Percentiles rank a stretch among this genome's conserved stretches.
Evolutionary conservation across 352 stramenopile species (phyloP).

Genomic region (Phytophthora nicotianae): DNA sequence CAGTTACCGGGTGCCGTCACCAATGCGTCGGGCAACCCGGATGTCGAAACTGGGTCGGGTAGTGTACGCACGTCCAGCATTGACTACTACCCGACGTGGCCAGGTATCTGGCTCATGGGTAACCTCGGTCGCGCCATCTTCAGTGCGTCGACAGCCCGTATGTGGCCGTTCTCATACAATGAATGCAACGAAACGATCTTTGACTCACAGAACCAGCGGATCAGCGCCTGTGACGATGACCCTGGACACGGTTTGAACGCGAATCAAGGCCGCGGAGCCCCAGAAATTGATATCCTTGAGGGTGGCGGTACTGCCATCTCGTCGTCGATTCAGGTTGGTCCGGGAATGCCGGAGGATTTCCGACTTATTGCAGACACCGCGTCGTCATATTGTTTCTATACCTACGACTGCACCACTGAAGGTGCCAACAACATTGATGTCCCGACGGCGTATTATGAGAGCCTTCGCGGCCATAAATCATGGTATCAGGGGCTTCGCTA

Average conservation of each 20-base stretch:
- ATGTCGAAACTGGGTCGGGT: constrained; percentile 4
- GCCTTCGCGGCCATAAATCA: too few species aligned
- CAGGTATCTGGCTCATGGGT: constrained; percentile 95
- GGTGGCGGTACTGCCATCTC: constrained; percentile 82
- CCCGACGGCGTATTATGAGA: constrained; percentile 51
- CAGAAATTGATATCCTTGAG: constrained; percentile 97
- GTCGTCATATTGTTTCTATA: constrained; percentile 50
- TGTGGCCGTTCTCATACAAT: constrained; percentile 97
- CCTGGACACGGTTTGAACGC: constrained; percentile 92
- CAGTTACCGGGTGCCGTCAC: constrained; percentile 86
- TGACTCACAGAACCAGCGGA: constrained; percentile 70
- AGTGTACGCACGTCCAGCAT: constrained; percentile 24
- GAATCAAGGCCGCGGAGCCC: constrained; percentile 89
- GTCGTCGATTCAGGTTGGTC: constrained; percentile 89
- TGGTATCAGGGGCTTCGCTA: constrained; percentile 80
- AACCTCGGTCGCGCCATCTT: constrained; percentile 97
- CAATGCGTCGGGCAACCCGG: constrained; percentile 19
- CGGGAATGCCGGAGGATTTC: constrained; percentile 66
- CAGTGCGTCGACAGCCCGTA: constrained; percentile 90
- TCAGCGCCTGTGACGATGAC: constrained; percentile 90
- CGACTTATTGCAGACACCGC: constrained; percentile 36
- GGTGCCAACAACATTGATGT: constrained; percentile 54
- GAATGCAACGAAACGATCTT: constrained; percentile 83
- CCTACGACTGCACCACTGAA: constrained; percentile 38
- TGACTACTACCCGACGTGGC: constrained; percentile 85